phyloP scores from a whole-genome alignment of 2,329 filamentous ascomycete species.

The Diaporthe sp. region DNA sequence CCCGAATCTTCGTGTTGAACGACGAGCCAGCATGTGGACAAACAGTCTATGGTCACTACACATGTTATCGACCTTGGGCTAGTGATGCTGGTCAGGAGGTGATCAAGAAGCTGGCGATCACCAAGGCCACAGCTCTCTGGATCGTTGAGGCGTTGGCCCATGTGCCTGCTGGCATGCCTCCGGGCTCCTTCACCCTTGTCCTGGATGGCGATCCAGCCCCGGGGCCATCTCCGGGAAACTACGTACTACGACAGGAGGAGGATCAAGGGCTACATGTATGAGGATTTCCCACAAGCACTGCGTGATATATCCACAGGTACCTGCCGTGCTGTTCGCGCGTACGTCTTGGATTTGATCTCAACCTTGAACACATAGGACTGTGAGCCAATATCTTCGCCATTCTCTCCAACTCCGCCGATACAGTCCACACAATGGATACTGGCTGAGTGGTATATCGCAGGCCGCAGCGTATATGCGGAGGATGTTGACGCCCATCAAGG shows the following conservation, averaged over 20 bases:
- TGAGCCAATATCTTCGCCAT: not conserved
- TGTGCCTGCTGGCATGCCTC: slow-evolving; percentile 1
- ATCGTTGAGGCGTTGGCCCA: slow-evolving; percentile 1
- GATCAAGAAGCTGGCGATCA: too few relatives aligned
- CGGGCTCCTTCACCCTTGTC: not conserved
- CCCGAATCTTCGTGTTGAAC: not conserved
- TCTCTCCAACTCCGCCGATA: not conserved
- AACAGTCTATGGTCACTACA: too few relatives aligned
- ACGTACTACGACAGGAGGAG: not conserved
- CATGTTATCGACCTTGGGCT: too few relatives aligned
- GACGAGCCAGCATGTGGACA: not conserved
- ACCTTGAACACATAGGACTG: not conserved
- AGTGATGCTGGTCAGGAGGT: too few relatives aligned
- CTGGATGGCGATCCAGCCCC: not conserved
- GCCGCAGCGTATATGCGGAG: too few relatives aligned
- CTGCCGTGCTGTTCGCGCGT: too few relatives aligned
- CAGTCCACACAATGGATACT: not conserved
- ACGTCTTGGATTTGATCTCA: not conserved
- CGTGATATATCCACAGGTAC: not conserved
- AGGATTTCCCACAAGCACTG: not conserved
- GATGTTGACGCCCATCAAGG: too few relatives aligned
- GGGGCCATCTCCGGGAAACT: not conserved
- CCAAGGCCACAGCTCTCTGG: not conserved
- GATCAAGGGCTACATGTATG: not conserved
- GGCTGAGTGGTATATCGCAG: not conserved